Evolutionary conservation across 2,329 filamentous ascomycete species (phyloP).

Genomic region (Botrytis cinerea): DNA sequence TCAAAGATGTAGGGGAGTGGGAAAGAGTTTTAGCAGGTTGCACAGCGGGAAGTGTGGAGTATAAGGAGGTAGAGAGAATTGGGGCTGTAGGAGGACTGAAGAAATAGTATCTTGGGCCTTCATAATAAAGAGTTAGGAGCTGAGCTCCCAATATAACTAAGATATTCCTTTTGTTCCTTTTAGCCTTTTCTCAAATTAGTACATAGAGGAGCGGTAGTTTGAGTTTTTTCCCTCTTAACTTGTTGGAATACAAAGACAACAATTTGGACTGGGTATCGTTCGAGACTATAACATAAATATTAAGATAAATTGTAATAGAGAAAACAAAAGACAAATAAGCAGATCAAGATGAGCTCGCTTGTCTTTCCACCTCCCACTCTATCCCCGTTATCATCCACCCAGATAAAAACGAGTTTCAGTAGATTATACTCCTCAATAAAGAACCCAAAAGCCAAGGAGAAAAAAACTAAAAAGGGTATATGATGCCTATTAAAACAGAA

Average conservation of each 20-base stretch:
- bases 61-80: slow-evolving; percentile 79
- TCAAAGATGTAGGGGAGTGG: slow-evolving; percentile 76
- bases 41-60: slow-evolving; percentile 65
- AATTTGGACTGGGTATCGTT: neutral
- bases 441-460: neutral
- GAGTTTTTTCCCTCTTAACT: neutral
- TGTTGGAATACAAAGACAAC: neutral
- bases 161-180: neutral
- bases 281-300: neutral
- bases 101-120: slow-evolving; percentile 41
- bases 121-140: neutral
- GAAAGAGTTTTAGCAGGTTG: slow-evolving; percentile 73
- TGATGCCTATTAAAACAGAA: neutral
- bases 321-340: neutral
- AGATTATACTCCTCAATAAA: neutral
- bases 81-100: slow-evolving; percentile 56
- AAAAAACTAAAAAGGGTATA: too few species aligned
- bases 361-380: neutral
- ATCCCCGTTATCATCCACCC: neutral
- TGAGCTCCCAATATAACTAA: neutral
- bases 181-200: neutral
- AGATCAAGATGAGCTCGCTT: neutral
- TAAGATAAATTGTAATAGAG: neutral
- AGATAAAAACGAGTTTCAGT: neutral
- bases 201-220: neutral